Base-by-base conservation (phyloP, 768 basidiomycete genomes). In the Tulasnella sp. region DNA sequence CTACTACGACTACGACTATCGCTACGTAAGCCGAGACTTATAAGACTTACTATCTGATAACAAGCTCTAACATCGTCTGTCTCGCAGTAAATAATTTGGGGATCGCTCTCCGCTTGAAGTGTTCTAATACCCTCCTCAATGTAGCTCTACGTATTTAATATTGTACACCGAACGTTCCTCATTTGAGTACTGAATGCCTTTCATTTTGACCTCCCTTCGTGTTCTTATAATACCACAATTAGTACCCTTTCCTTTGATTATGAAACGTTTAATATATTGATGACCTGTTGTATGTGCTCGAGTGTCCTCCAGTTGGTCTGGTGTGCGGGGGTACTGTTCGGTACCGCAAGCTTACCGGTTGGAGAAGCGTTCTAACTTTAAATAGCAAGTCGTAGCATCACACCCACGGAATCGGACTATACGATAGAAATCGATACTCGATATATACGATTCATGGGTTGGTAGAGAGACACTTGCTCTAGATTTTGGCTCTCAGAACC, bases 1-100 rank as follows among this genome's bases (percentile, higher is more conserved):
- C 40, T 51, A 67, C 48, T 44, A 72, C 37, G 39, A 55, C 32
- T 78, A 78, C 48, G 77, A 61, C n/a, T 61, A 61, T 26, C 20
- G 46, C 46, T 61, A 61, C 57, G 57, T 61, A 26, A 61, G 57
- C 23, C 23, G 3, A n/a, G 7, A 7, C 29, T 23, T 23, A 1
- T 29, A 3, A 61, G 18, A 29, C 23, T 26, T 23, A 3, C n/a
- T 61, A 5, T 61, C n/a, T 11, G 57, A 29, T 0, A 23, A 29
- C 2, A 2, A 3, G 23, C 9, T 0, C 57, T 61, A n/a, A 26
- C n/a, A 29, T 61, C 11, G 7, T 7, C 57, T 6, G 5, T 61
- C 23, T 61, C 46, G n/a, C 57, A 61, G 57, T 61, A 61, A 61
- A 61, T 29, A 26, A 5, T 6, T 5, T 23, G 5, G 23, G 10